Conservation (phyloP, 2,329 filamentous ascomycete species). For the Ophiostoma quercus region DNA sequence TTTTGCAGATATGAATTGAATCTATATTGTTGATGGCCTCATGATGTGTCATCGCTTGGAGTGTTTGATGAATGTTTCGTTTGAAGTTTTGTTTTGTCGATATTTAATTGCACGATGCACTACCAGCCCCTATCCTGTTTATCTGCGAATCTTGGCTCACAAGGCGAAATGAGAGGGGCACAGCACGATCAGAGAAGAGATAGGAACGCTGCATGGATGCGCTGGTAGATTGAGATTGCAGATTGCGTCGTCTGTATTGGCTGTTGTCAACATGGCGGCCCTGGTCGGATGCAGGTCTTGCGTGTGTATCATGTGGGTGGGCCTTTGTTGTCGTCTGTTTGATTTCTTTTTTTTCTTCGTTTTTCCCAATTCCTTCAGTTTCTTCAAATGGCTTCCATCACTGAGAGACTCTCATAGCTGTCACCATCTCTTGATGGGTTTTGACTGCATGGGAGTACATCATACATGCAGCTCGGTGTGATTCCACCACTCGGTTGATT, state of each 20-base stretch:
- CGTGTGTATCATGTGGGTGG: slow-evolving; percentile 14
- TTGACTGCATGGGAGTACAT: not conserved
- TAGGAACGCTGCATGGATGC: not conserved
- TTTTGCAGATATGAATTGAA: not conserved
- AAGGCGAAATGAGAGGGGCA: not conserved
- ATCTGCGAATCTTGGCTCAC: not conserved
- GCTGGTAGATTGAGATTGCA: not conserved
- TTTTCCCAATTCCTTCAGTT: not conserved
- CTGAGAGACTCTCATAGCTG: too few relatives aligned
- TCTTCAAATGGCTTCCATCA: not conserved
- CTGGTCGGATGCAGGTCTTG: slow-evolving; percentile 1
- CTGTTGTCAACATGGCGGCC: not conserved
- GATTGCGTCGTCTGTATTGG: not conserved
- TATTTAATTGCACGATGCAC: not conserved
- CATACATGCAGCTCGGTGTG: not conserved
- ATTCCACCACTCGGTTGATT: not conserved
- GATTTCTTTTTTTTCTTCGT: not conserved
- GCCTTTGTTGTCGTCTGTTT: not conserved
- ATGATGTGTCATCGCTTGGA: not conserved
- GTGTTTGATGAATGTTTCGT: slow-evolving; percentile 1
- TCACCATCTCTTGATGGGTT: not conserved
- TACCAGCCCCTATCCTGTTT: not conserved
- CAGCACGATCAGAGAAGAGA: not conserved
- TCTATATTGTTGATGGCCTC: not conserved
- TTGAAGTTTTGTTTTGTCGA: not conserved